Evolutionary conservation across 1,284 basidiomycete genomes (phyloP).

Genomic region (Ustilago crameri): DNA sequence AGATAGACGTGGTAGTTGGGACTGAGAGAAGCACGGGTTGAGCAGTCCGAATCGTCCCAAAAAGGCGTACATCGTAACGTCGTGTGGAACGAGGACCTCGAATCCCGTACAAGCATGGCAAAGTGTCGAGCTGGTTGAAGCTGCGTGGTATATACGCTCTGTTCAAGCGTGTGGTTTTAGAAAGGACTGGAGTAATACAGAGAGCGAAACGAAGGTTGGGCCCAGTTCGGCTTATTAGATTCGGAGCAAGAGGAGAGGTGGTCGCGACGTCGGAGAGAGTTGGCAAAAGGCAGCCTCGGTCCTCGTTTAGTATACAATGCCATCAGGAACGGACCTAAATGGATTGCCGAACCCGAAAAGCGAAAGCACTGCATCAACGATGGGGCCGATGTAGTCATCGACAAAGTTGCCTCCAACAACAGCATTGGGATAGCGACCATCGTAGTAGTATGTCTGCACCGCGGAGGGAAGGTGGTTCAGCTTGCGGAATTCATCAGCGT

Average conservation of each 20-base stretch:
- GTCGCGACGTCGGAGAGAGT: too few relatives aligned
- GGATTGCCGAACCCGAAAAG: constrained; percentile 18
- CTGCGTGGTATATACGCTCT: neutral
- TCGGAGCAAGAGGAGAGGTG: too few relatives aligned
- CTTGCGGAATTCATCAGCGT: constrained; percentile 39
- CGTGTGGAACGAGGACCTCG: too few relatives aligned
- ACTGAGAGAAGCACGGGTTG: neutral
- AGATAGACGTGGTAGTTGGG: constrained; percentile 11
- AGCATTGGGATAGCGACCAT: constrained; percentile 39
- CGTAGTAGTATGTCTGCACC: constrained; percentile 31
- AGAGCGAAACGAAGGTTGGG: constrained; percentile 4
- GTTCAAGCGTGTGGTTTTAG: neutral
- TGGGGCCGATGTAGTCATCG: constrained; percentile 31
- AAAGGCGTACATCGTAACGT: too few relatives aligned
- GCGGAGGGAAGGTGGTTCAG: constrained; percentile 34
- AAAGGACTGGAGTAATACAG: neutral
- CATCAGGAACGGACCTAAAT: constrained; percentile 3
- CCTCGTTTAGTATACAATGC: constrained; percentile 33
- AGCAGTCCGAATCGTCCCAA: too few relatives aligned
- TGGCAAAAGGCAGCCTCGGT: too few relatives aligned
- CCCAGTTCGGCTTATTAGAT: neutral
- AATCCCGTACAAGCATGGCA: too few relatives aligned
- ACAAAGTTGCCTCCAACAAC: constrained; percentile 38
- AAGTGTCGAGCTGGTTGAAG: neutral
- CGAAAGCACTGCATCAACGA: constrained; percentile 20